phyloP scores from a whole-genome alignment of 2,329 filamentous ascomycete genomes.

The Nothomitra cinnamomea region DNA sequence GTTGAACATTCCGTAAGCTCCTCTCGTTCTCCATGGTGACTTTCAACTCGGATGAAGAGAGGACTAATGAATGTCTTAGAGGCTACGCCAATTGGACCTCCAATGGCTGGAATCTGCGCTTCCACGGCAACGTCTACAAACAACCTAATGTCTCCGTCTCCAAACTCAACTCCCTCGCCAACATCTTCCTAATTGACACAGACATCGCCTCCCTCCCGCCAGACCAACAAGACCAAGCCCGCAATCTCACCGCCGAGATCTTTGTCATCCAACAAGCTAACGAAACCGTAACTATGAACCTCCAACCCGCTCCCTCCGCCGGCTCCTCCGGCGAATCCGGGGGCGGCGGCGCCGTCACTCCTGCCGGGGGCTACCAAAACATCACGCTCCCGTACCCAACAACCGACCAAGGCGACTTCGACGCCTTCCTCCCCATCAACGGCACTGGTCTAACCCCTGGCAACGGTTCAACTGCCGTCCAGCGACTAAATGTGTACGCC shows the following conservation, averaged over 20 bases:
- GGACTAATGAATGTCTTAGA: no score
- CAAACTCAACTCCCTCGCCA: constrained; percentile 51
- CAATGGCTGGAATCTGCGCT: constrained; percentile 57
- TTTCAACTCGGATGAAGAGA: no score
- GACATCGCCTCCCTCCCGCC: constrained; percentile 40
- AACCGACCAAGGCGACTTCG: constrained; percentile 53
- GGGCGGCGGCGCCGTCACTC: constrained; percentile 32
- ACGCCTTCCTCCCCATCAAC: constrained; percentile 47
- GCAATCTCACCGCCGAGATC: constrained; percentile 56
- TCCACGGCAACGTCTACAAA: constrained; percentile 72
- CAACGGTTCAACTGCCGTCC: constrained; percentile 45
- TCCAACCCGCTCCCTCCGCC: constrained; percentile 40
- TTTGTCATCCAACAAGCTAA: constrained; percentile 58
- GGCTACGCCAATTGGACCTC: constrained; percentile 62
- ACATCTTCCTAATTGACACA: constrained; percentile 51
- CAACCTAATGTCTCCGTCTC: constrained; percentile 48
- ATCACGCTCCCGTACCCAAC: constrained; percentile 48
- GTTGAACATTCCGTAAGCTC: constrained; percentile 44
- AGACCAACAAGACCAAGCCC: constrained; percentile 45
- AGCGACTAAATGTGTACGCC: constrained; percentile 51
- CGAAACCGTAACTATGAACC: constrained; percentile 43
- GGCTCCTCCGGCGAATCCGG: constrained; percentile 32
- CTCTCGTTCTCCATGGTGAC: neutral
- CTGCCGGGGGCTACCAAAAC: constrained; percentile 43
- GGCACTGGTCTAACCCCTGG: constrained; percentile 41